Evolutionary conservation across 1,284 basidiomycete genomes (phyloP).

Genomic region (Cryptococcus sp.): DNA sequence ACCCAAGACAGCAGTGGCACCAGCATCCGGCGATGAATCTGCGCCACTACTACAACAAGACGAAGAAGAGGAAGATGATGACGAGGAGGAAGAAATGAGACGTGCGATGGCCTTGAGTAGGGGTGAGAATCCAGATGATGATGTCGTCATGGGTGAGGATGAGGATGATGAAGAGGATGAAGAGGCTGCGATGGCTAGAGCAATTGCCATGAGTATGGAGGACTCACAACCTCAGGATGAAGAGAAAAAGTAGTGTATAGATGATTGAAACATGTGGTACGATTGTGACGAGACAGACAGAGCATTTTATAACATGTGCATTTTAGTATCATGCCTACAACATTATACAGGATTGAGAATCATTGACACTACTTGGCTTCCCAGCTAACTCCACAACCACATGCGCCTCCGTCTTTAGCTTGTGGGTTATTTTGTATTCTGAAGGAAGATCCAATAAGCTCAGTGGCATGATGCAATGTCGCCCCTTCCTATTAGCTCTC

Average conservation of each 20-base stretch:
- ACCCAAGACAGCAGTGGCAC: neutral
- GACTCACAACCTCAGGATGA: slow-evolving; percentile 37
- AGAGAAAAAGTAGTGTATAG: slow-evolving; percentile 18
- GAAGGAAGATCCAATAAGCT: slow-evolving; percentile 56
- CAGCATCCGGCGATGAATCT: slow-evolving; percentile 2
- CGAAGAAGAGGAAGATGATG: slow-evolving; percentile 28
- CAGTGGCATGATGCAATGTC: slow-evolving; percentile 57
- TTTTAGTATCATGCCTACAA: too few species aligned
- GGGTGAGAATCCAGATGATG: slow-evolving; percentile 32
- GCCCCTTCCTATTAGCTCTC: slow-evolving; percentile 38
- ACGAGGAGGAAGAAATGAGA: slow-evolving; percentile 40
- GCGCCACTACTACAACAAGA: slow-evolving; percentile 14
- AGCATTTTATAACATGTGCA: too few species aligned
- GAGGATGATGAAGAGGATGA: slow-evolving; percentile 49
- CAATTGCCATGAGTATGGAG: slow-evolving; percentile 60
- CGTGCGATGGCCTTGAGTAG: slow-evolving; percentile 41
- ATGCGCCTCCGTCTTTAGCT: slow-evolving; percentile 53
- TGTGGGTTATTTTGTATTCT: slow-evolving; percentile 55
- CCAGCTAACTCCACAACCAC: slow-evolving; percentile 56
- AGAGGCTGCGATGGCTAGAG: slow-evolving; percentile 60
- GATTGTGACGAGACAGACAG: too few species aligned
- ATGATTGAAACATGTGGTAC: neutral
- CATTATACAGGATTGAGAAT: neutral
- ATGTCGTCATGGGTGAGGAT: slow-evolving; percentile 38
- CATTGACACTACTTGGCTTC: slow-evolving; percentile 30